Base-by-base conservation (phyloP, 257 asterid genomes). In the Gardenia jasminoides region DNA sequence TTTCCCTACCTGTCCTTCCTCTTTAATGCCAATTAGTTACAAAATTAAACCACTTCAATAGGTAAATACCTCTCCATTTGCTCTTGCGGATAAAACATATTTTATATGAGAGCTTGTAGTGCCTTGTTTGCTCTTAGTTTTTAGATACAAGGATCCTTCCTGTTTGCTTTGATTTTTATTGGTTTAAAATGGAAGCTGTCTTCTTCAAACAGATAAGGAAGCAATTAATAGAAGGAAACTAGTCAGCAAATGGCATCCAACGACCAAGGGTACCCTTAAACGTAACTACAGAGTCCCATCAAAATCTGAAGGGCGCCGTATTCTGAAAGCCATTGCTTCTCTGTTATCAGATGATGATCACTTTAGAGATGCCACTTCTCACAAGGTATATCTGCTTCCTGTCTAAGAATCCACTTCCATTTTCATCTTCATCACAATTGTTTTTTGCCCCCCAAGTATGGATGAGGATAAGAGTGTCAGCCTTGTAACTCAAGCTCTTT, bases 161-260 rank as follows among this genome's bases (percentile, higher is more conserved):
- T 30, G 28, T 2, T 12, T 31, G 28, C 12, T 26, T 74, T 74
- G 50, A 56, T 59, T 77, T 33, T 47, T 80, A 33, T 20, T 46
- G 22, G 79, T 73, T 59, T 39, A 17, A 43, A 80, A 74, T 58
- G 43, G 66, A 48, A 56, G 56, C 62, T 75, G 70, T 84, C 48
- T 71, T 72, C 67, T 73, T 75, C 81, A 26, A 67, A 48, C 91
- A 94, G 99, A 94, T 76, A 91, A 90, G 64, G 99, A 91, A 85
- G 98, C 99, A 79, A 84, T 88, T 78, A 88, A 90, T 76, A 90
- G 82, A 81, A 89, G 98, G 88, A 94, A 93, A 82, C 74, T 94
- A 70, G 95, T 88, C 80, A 88, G 99, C 88, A 93, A 94, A 88
- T 94, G 99, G 99, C 99, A 94, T 83, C 97, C 97, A 16, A 94